These are phyloP conservation scores for Mucor sp. DNA, from an alignment of 371 early-diverging fungal species.

Conservation along the genomic window DNA sequence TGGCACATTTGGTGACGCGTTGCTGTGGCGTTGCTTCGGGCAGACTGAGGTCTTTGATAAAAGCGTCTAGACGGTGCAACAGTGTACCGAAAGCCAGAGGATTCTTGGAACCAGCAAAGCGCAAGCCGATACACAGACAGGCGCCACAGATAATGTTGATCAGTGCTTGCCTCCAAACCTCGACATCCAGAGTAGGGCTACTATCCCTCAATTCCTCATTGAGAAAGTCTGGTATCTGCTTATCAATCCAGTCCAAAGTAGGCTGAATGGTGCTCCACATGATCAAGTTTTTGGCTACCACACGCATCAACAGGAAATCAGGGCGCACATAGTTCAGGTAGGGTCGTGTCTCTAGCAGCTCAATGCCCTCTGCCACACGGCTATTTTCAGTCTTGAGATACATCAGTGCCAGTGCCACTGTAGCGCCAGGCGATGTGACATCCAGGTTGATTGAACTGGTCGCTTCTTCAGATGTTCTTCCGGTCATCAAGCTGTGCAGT, in stretches of 20 bases:
- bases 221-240: slow-evolving; percentile 68
- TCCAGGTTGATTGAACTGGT: slow-evolving; percentile 36
- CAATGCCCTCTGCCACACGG: slow-evolving; percentile 63
- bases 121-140: slow-evolving; percentile 78
- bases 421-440: slow-evolving; percentile 70
- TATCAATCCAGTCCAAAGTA: slow-evolving; percentile 66
- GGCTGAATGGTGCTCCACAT: slow-evolving; percentile 26
- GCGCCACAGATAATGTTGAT: slow-evolving; percentile 76
- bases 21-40: slow-evolving; percentile 55
- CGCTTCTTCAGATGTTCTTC: neutral
- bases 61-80: slow-evolving; percentile 51
- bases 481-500: slow-evolving; percentile 53
- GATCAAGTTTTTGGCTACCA: slow-evolving; percentile 55
- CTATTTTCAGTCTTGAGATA: slow-evolving; percentile 78
- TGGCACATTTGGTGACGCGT: slow-evolving; percentile 54
- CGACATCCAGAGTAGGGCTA: slow-evolving; percentile 24
- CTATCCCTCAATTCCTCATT: neutral
- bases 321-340: slow-evolving; percentile 72
- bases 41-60: slow-evolving; percentile 37
- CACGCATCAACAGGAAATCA: slow-evolving; percentile 70
- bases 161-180: slow-evolving; percentile 57
- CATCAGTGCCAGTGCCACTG: slow-evolving; percentile 83
- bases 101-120: slow-evolving; percentile 79
- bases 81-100: slow-evolving; percentile 52
- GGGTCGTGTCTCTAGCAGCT: slow-evolving; percentile 53